Evolutionary conservation across 352 stramenopile species (phyloP).

Genomic region (Pythium aphanidermatum): DNA sequence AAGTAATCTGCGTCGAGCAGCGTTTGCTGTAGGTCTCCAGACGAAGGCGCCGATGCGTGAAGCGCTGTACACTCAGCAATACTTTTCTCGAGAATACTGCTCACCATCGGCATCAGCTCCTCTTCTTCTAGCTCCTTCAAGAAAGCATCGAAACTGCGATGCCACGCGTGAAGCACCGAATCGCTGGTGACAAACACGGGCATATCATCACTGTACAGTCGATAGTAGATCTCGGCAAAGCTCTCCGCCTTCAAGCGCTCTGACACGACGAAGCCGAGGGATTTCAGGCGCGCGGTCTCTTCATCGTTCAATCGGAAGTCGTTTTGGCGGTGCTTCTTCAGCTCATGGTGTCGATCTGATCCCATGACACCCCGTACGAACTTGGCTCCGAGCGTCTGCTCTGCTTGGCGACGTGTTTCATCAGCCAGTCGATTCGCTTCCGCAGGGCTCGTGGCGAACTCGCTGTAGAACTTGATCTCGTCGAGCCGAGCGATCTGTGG

Average conservation of each 20-base stretch:
- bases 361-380: constrained; percentile 8
- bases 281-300: constrained; percentile 9
- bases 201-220: constrained; percentile 24
- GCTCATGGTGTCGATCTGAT: constrained; percentile 8
- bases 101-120: constrained; percentile 11
- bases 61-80: neutral
- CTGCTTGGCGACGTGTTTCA: neutral
- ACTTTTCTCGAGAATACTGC: neutral
- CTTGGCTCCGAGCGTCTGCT: neutral
- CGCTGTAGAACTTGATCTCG: constrained; percentile 14
- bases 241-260: constrained; percentile 14
- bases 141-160: constrained; percentile 27
- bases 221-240: constrained; percentile 26
- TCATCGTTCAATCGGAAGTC: constrained; percentile 18
- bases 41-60: neutral
- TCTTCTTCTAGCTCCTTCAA: constrained; percentile 15
- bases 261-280: constrained; percentile 16
- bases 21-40: neutral
- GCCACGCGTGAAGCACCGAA: constrained; percentile 29
- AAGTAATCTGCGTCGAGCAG: neutral
- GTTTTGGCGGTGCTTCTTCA: constrained; percentile 12
- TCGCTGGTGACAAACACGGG: constrained; percentile 25
- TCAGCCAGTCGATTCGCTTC: constrained; percentile 8
- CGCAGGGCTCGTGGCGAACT: constrained; percentile 7
- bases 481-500: neutral